Evolutionary conservation across 2,329 filamentous ascomycete genomes (phyloP).

Genomic region (Cercospora sojina): DNA sequence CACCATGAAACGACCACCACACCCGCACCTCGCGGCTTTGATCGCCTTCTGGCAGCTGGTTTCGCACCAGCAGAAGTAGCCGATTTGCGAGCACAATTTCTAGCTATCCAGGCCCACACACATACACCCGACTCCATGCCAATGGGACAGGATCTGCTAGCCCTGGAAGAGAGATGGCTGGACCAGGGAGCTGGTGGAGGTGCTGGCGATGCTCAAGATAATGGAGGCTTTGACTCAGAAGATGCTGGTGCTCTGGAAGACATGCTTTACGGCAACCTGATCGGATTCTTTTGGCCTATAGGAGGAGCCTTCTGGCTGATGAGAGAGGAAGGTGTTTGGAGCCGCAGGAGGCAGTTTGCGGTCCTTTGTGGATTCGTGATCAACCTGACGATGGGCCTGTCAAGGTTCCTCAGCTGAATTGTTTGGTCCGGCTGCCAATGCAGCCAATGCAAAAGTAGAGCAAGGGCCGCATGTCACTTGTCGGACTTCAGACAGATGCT

Average conservation of each 20-base stretch:
- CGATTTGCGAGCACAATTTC: slow-evolving; percentile 82
- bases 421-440: background rate
- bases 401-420: slow-evolving; percentile 6
- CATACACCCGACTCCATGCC: slow-evolving; percentile 91
- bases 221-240: slow-evolving; percentile 52
- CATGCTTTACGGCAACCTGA: slow-evolving; percentile 80
- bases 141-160: slow-evolving; percentile 68
- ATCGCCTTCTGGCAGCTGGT: slow-evolving; percentile 75
- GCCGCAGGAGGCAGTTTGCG: slow-evolving; percentile 77
- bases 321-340: slow-evolving; percentile 84
- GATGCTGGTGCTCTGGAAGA: slow-evolving; percentile 72
- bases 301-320: slow-evolving; percentile 83
- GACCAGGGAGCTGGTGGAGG: slow-evolving; percentile 52
- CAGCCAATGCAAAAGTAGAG: slow-evolving; percentile 24
- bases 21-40: slow-evolving; percentile 74
- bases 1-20: slow-evolving; percentile 45
- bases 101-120: slow-evolving; percentile 75
- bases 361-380: slow-evolving; percentile 81
- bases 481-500: background rate
- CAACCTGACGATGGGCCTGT: slow-evolving; percentile 52
- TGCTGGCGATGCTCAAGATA: slow-evolving; percentile 41
- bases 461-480: slow-evolving; percentile 31
- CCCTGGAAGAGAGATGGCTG: slow-evolving; percentile 87
- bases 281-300: slow-evolving; percentile 93
- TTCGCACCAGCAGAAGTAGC: slow-evolving; percentile 83